phyloP scores from a whole-genome alignment of 345 rosid genomes.

The Moricandia moricandioides region DNA sequence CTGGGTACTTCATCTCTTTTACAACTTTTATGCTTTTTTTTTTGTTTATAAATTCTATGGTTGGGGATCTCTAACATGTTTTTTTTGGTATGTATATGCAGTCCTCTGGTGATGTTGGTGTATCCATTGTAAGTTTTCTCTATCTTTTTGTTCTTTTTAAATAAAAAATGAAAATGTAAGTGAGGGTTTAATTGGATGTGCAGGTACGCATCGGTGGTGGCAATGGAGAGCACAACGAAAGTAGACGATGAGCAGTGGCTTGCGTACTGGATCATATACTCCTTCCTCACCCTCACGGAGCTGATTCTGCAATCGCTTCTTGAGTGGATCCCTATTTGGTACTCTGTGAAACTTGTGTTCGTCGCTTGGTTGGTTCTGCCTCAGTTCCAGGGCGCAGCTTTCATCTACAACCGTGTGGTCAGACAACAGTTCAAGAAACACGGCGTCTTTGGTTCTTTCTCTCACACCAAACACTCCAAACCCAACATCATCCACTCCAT shows the following conservation, averaged over 20 bases:
- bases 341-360: slow-evolving; percentile 52
- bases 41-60: no score
- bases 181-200: not conserved
- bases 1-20: slow-evolving; percentile 54
- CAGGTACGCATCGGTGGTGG: slow-evolving; percentile 72
- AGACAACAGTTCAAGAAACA: slow-evolving; percentile 53
- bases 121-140: slow-evolving; percentile 64
- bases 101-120: slow-evolving; percentile 71
- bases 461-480: slow-evolving; percentile 5
- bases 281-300: slow-evolving; percentile 70
- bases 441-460: slow-evolving; percentile 14
- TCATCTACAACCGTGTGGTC: slow-evolving; percentile 59
- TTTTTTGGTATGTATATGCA: slow-evolving; percentile 29
- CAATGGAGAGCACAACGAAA: slow-evolving; percentile 67
- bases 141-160: not conserved
- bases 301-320: slow-evolving; percentile 61
- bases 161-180: not conserved
- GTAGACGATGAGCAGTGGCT: slow-evolving; percentile 91
- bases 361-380: slow-evolving; percentile 75
- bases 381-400: slow-evolving; percentile 73
- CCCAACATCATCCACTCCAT: slow-evolving; percentile 19
- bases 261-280: slow-evolving; percentile 86
- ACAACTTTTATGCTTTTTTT: no score
- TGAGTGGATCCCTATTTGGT: slow-evolving; percentile 90
- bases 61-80: not conserved